These are phyloP conservation scores for Hypomontagnella submonticulosa DNA, from an alignment of 495 filamentous ascomycete genomes.

Conservation along the genomic window DNA sequence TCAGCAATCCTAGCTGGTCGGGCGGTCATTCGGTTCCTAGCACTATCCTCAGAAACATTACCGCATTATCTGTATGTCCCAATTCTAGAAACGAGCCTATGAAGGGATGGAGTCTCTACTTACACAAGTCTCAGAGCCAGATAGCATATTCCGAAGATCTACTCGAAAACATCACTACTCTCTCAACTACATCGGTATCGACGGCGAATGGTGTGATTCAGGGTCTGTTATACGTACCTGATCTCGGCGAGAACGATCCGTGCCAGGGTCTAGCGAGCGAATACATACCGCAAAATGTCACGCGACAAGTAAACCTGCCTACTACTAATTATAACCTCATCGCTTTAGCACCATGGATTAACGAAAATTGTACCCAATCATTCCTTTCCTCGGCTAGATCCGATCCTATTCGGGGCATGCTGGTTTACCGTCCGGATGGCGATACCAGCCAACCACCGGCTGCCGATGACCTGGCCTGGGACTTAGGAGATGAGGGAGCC, in stretches of 20 bases:
- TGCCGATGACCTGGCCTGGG: slow-evolving; percentile 69
- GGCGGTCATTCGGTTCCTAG: slow-evolving; percentile 54
- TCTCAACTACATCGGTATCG: slow-evolving; percentile 70
- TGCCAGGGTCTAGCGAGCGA: slow-evolving; percentile 68
- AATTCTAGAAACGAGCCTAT: background rate
- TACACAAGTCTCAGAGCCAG: slow-evolving; percentile 59
- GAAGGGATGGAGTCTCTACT: slow-evolving; percentile 16
- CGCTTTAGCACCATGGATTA: slow-evolving; percentile 91
- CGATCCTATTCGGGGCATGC: slow-evolving; percentile 69
- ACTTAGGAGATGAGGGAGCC: slow-evolving; percentile 66
- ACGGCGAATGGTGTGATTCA: slow-evolving; percentile 65
- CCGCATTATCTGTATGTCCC: slow-evolving; percentile 57
- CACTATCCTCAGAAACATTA: slow-evolving; percentile 62
- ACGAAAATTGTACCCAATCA: slow-evolving; percentile 70
- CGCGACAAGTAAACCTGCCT: slow-evolving; percentile 74
- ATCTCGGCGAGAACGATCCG: slow-evolving; percentile 62
- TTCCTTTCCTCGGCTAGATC: slow-evolving; percentile 72
- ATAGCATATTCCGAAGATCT: slow-evolving; percentile 72
- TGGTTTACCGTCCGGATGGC: slow-evolving; percentile 78
- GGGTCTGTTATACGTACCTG: slow-evolving; percentile 87
- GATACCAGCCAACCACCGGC: slow-evolving; percentile 69
- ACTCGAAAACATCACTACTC: slow-evolving; percentile 71
- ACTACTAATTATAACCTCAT: slow-evolving; percentile 71
- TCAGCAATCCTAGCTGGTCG: slow-evolving; percentile 59
- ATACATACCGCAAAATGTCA: slow-evolving; percentile 79